Evolutionary conservation across 1,284 basidiomycete species (phyloP), one percentile per base, ranked within the genome.

Genomic region (Irpex sp.): DNA sequence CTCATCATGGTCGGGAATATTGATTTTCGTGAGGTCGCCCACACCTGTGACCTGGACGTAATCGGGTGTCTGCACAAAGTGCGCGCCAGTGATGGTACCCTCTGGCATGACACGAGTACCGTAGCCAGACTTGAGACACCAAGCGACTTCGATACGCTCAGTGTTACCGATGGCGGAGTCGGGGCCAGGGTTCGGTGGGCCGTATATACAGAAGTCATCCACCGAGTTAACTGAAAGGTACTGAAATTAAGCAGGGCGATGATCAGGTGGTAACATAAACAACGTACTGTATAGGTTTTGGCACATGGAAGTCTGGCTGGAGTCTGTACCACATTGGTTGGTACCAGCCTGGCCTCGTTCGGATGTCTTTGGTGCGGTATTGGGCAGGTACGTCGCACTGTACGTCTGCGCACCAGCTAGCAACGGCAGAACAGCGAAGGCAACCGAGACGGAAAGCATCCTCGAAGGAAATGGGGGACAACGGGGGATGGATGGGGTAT

Each of bases 71-170:
- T 84, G 79, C 64, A 86, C 78, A 67, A 86, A 87, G 73, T 92
- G 91, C n/a, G 87, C 92, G 60, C 87, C 86, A 17, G 77, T 80
- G 71, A 94, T 85, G 15, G 90, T 78, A 19, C 89, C 92, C 63
- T 87, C 81, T 19, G 92, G 93, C 67, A 95, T 92, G 65, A 92
- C 74, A 54, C 89, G 86, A 4, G 88, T 86, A 21, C 89, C 89
- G 62, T 85, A 84, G 44, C 85, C 85, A 64, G 77, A 83, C 78
- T 87, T 83, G 38, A 79, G 79, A 72, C 91, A 93, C 85, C 87
- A 92, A 40, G 89, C 77, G 57, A 91, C 86, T 69, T 87, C 83
- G 61, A 86, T 79, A 59, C 82, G 83, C 82, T 89, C 85, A 5
- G 81, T 85, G 71, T 86, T 78, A 47, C 82, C 84, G 64, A 88